phyloP scores from a whole-genome alignment of 805 yeast genomes.

The Metschnikowia aberdeeniae region DNA sequence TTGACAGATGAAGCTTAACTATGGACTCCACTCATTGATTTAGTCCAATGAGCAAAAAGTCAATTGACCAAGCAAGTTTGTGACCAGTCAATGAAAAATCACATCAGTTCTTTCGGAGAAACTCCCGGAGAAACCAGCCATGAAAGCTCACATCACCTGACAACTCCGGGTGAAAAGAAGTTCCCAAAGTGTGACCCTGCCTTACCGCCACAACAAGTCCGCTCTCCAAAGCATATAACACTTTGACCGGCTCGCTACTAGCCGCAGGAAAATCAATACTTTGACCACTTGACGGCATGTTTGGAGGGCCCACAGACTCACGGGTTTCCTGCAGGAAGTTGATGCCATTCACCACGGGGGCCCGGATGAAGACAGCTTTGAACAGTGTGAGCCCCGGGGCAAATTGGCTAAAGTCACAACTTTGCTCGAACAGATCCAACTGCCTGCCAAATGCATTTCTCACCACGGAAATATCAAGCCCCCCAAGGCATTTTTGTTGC shows the following conservation, averaged over 20 bases:
- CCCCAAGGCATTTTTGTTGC: slow-evolving; percentile 58
- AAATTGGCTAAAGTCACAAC: slow-evolving; percentile 42
- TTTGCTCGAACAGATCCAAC: slow-evolving; percentile 55
- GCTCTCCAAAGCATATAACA: slow-evolving; percentile 37
- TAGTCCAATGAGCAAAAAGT: too few relatives aligned
- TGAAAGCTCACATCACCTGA: slow-evolving; percentile 58
- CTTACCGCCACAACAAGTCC: slow-evolving; percentile 64
- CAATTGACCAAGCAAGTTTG: too few relatives aligned
- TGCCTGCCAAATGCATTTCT: slow-evolving; percentile 82
- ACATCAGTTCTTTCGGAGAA: slow-evolving; percentile 29
- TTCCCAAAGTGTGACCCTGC: slow-evolving; percentile 64
- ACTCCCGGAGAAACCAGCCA: slow-evolving; percentile 62
- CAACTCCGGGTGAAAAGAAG: slow-evolving; percentile 80
- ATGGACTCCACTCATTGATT: too few relatives aligned
- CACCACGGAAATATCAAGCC: slow-evolving; percentile 57
- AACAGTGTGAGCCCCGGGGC: slow-evolving; percentile 40
- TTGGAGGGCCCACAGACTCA: slow-evolving; percentile 12
- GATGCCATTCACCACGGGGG: slow-evolving; percentile 56
- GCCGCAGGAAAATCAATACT: slow-evolving; percentile 7
- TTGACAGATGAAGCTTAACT: too few relatives aligned
- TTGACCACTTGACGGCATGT: slow-evolving; percentile 5
- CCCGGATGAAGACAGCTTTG: slow-evolving; percentile 62
- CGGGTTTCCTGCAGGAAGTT: neutral
- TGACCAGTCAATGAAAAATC: too few relatives aligned
- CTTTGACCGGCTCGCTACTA: slow-evolving; percentile 32